Conservation (phyloP, 2,329 filamentous ascomycete genomes). For the Aspergillus terreus region DNA sequence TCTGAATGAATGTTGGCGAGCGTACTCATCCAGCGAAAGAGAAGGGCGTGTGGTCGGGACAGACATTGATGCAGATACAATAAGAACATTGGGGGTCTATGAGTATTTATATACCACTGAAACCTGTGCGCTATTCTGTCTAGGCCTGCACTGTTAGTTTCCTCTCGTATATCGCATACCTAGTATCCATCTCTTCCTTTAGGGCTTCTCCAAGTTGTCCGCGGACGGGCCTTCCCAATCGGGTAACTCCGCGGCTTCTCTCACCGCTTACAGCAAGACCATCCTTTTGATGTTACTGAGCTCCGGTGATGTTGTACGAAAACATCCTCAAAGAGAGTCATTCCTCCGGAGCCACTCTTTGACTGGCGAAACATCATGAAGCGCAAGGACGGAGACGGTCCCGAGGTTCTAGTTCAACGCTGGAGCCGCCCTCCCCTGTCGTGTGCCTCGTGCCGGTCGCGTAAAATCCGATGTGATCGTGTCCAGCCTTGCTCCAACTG, state of each 20-base stretch:
- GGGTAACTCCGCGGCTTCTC: not conserved
- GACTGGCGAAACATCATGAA: not conserved
- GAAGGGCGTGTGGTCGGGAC: too few species aligned
- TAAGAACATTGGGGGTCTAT: too few species aligned
- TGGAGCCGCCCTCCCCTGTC: conserved; percentile 12
- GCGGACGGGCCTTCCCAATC: not conserved
- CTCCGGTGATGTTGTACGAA: too few species aligned
- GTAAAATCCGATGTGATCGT: conserved; percentile 21
- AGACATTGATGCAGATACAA: too few species aligned
- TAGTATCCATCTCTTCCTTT: not conserved
- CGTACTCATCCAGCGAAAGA: too few species aligned
- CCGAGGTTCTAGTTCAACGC: not conserved
- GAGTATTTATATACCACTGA: not conserved
- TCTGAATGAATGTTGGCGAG: too few species aligned
- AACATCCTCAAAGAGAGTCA: too few species aligned
- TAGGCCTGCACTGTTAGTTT: too few species aligned
- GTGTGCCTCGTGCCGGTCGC: conserved; percentile 17
- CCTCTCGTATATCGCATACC: too few species aligned
- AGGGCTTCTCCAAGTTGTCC: not conserved
- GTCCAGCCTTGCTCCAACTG: conserved; percentile 20
- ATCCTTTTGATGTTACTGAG: not conserved
- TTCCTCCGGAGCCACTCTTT: too few species aligned
- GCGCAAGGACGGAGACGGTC: not conserved
- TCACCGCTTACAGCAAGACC: not conserved
- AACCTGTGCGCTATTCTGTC: not conserved